Evolutionary conservation across 805 yeast genomes (phyloP), one percentile per base, ranked within the genome.

Genomic region (Wickerhamomyces ciferrii): DNA sequence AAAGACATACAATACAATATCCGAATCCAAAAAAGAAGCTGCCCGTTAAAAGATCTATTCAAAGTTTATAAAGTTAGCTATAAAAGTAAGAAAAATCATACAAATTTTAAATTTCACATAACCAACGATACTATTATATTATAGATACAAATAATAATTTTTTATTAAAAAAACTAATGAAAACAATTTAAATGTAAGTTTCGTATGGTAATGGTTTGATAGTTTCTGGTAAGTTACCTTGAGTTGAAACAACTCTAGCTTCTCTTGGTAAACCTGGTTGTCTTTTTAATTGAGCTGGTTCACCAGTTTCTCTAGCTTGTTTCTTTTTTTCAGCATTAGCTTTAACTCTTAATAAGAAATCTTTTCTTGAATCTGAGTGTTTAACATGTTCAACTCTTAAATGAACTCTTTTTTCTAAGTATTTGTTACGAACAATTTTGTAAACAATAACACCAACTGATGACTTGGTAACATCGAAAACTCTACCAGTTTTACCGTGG

Each of bases 401-500:
- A 88, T 90, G 91, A 70, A 94, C 84, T 79, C 97, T 92, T 87
- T 94, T 94, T 83, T 94, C 98, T 61, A 94, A 65, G 90, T 92
- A 94, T 82, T 98, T 88, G 95, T 87, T 78, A 76, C 98, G 97
- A 67, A 94, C 98, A 74, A 91, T 83, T 87, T 94, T 94, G 95
- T 94, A 87, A 73, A 94, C 75, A 69, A 94, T 88, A 66, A 94
- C 94, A 86, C 99, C 99, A 60, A 94, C 98, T 59, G 99, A 80
- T 56, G 96, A 78, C 84, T 88, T 94, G 86, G 99, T 92, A 63
- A 94, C 95, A 84, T 94, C 94, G 96, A 83, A 94, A 61, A 94
- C 83, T 66, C 94, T 88, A 85, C 99, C 99, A 62, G 99, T 94
- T 85, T 91, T 94, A 79, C 99, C 99, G 84, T 94, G 97, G 97